Conservation (phyloP, 2,329 filamentous ascomycete genomes). For the Trichoderma sp. region DNA sequence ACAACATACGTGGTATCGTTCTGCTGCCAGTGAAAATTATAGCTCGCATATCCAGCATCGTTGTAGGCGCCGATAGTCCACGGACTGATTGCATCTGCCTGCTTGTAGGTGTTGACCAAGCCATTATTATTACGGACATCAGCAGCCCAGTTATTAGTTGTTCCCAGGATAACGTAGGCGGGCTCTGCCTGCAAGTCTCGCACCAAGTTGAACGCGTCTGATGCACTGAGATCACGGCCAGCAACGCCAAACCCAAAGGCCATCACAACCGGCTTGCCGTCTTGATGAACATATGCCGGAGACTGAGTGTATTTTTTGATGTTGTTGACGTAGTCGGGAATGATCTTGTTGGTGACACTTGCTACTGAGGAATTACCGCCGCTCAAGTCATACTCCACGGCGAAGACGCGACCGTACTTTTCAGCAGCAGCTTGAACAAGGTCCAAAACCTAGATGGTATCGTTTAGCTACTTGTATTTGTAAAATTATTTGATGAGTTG, state of each 20-base stretch:
- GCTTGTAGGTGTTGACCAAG: background rate
- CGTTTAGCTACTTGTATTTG: background rate
- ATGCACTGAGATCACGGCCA: background rate
- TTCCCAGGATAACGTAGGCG: background rate
- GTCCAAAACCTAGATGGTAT: background rate
- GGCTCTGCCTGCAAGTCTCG: background rate
- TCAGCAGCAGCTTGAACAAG: background rate
- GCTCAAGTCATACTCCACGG: background rate
- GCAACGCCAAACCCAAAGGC: background rate
- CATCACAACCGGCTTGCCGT: background rate
- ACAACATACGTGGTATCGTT: background rate
- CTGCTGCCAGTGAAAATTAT: background rate
- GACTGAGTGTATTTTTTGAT: background rate
- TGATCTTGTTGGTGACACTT: background rate
- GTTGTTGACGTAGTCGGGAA: background rate
- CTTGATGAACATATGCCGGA: background rate
- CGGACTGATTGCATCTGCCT: background rate
- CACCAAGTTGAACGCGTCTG: background rate
- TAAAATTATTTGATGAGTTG: background rate
- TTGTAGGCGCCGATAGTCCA: background rate
- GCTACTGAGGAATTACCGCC: background rate
- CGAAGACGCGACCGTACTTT: background rate
- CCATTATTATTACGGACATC: background rate
- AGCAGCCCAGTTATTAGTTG: background rate
- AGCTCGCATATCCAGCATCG: background rate